phyloP scores from a whole-genome alignment of 306 rosid species.

The Mimosa bimucronata region DNA sequence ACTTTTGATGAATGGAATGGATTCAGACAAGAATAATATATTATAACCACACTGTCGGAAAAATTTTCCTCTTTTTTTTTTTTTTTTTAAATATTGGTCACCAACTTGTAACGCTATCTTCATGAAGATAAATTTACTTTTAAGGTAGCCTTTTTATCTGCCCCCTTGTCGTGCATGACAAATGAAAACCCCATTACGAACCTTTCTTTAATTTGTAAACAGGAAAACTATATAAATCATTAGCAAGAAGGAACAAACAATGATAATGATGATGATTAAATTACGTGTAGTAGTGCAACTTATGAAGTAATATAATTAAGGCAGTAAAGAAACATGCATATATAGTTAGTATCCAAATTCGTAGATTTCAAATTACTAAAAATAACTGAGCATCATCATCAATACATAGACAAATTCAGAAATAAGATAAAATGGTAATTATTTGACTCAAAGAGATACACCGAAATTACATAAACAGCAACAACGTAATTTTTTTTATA shows the following conservation, averaged over 20 bases:
- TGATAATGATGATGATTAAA: conserved; percentile 1
- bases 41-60: not conserved
- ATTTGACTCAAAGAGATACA: conserved; percentile 26
- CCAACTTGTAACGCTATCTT: conserved; percentile 8
- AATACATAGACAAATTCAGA: not conserved
- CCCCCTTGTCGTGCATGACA: conserved; percentile 40
- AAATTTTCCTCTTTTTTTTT: not conserved
- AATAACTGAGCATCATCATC: not conserved
- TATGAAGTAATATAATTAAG: not conserved
- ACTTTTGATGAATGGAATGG: not conserved
- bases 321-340: not conserved
- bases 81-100: not conserved
- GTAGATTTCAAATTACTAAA: conserved; percentile 9
- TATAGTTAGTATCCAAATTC: not conserved
- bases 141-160: conserved; percentile 32
- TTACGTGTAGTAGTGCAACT: conserved; percentile 2
- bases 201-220: not conserved
- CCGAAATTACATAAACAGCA: conserved; percentile 5
- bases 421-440: conserved; percentile 25
- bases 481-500: not conserved
- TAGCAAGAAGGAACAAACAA: not conserved
- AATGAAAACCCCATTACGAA: not conserved
- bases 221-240: not conserved
- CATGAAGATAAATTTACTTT: conserved; percentile 36
- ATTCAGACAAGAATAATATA: not conserved